Percentiles rank a stretch among this genome's conserved stretches.
phyloP scores from a whole-genome alignment of 768 basidiomycete genomes.

The Tephrocybe sp. region DNA sequence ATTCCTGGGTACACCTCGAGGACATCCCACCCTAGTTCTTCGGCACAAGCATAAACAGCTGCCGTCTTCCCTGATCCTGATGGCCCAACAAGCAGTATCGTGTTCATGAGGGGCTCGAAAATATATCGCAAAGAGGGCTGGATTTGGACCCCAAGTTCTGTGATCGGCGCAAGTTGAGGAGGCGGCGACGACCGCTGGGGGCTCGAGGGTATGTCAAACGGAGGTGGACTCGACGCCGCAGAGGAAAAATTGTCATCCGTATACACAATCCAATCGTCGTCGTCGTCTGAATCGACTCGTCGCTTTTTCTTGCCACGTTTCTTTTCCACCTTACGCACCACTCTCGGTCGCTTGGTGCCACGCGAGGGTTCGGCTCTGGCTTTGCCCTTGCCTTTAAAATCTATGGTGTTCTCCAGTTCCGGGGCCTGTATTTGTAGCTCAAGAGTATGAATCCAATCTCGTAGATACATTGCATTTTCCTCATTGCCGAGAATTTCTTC shows the following conservation, averaged over 20 bases:
- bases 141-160: not conserved
- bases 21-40: slow-evolving; percentile 93
- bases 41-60: slow-evolving; percentile 89
- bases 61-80: slow-evolving; percentile 89
- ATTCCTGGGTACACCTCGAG: slow-evolving; percentile 97
- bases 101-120: slow-evolving; percentile 68
- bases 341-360: slow-evolving; percentile 54
- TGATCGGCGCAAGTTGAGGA: not conserved
- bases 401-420: slow-evolving; percentile 14
- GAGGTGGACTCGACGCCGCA: slow-evolving; percentile 12
- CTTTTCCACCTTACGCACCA: slow-evolving; percentile 54
- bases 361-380: slow-evolving; percentile 21
- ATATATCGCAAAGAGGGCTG: slow-evolving; percentile 11
- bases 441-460: slow-evolving; percentile 78
- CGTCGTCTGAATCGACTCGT: slow-evolving; percentile 54
- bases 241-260: slow-evolving; percentile 31
- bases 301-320: slow-evolving; percentile 52
- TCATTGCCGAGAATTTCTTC: slow-evolving; percentile 82
- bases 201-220: not conserved
- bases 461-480: slow-evolving; percentile 63
- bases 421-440: slow-evolving; percentile 48
- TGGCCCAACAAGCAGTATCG: slow-evolving; percentile 83
- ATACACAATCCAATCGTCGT: slow-evolving; percentile 59
- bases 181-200: not conserved
- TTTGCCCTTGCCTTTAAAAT: slow-evolving; percentile 25